Percentiles rank a stretch among this genome's conserved stretches.
phyloP scores from a whole-genome alignment of 208 protist genomes.

The Leishmania braziliensis region DNA sequence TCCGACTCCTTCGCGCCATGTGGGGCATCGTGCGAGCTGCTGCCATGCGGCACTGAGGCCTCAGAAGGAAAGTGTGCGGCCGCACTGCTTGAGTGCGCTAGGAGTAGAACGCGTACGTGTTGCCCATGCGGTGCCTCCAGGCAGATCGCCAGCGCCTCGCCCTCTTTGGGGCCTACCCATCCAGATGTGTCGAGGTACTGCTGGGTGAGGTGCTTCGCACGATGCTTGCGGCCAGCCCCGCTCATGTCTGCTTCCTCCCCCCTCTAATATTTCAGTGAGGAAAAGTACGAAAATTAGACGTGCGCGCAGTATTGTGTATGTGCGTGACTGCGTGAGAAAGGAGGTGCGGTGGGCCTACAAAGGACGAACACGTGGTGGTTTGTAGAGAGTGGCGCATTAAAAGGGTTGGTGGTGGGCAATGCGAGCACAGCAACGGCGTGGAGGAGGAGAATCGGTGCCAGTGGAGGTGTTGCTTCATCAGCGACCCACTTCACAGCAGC shows the following conservation, averaged over 20 bases:
- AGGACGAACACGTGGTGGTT: background rate
- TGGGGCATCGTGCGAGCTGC: background rate
- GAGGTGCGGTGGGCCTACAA: background rate
- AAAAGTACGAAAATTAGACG: background rate
- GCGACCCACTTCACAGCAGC: background rate
- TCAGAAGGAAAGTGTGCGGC: background rate
- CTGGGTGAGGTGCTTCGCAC: constrained; percentile 81
- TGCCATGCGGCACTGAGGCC: background rate
- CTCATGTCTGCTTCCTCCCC: constrained; percentile 49
- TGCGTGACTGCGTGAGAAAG: background rate
- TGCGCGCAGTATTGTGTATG: background rate
- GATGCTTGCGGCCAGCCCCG: constrained; percentile 78
- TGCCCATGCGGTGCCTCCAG: constrained; percentile 70
- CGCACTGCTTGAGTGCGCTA: background rate
- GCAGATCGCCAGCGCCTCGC: constrained; percentile 70
- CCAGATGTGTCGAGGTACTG: constrained; percentile 66
- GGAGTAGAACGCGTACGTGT: constrained; percentile 67
- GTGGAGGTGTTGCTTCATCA: background rate
- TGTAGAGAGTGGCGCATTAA: background rate
- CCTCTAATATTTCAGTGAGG: background rate
- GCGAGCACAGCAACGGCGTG: background rate
- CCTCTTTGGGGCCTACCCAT: constrained; percentile 55
- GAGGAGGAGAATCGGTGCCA: background rate
- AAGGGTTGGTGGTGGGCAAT: background rate
- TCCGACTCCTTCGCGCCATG: background rate